phyloP scores from a whole-genome alignment of 176 grass and related monocot species.

The Pontederia paniculata region DNA sequence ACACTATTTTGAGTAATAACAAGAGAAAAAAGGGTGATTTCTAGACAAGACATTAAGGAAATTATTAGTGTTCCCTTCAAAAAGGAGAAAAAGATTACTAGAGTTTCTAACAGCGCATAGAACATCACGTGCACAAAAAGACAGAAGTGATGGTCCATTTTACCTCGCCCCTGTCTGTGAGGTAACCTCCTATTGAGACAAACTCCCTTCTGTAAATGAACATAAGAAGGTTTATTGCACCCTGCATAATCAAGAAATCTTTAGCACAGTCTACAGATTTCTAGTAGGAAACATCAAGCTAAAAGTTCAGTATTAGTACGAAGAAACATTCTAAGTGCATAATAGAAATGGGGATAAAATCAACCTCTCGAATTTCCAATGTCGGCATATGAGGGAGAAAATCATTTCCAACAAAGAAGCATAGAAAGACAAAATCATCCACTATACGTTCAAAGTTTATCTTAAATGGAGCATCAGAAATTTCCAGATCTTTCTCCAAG shows the following conservation, averaged over 20 bases:
- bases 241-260: conserved; percentile 41
- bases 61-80: not conserved
- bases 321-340: not conserved
- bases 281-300: not conserved
- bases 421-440: conserved; percentile 98
- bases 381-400: conserved; percentile 97
- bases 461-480: conserved; percentile 73
- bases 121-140: conserved; percentile 23
- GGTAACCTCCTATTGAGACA: conserved; percentile 77
- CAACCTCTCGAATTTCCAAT: conserved; percentile 97
- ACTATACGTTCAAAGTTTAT: conserved; percentile 86
- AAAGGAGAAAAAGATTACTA: conserved; percentile 1
- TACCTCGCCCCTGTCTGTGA: conserved; percentile 90
- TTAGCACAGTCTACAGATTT: conserved; percentile 1
- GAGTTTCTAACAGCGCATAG: conserved; percentile 1
- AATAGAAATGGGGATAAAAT: conserved; percentile 9
- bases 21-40: too few species aligned
- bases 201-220: conserved; percentile 81
- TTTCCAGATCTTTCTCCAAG: conserved; percentile 87
- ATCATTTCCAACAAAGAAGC: conserved; percentile 99
- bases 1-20: too few species aligned
- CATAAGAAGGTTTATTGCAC: conserved; percentile 92
- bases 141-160: not conserved
- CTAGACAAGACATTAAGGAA: too few species aligned
- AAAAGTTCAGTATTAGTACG: conserved; percentile 6